Conservation (phyloP, 768 basidiomycete genomes). For the Krasilnikovozyma curviuscula region DNA sequence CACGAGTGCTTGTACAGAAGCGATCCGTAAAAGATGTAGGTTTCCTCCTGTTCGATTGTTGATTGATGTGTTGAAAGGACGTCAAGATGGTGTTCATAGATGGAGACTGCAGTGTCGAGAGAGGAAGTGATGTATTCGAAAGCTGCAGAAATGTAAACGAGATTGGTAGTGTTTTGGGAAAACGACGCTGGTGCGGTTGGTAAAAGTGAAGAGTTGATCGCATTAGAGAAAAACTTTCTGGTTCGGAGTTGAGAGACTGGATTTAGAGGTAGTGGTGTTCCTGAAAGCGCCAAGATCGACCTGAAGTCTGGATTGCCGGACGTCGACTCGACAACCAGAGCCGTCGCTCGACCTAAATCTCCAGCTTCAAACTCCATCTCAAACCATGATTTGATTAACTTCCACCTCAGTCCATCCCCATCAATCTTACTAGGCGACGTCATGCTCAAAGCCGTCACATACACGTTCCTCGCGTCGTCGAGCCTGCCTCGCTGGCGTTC, state of each 20-base stretch:
- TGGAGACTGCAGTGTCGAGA: slow-evolving; percentile 16
- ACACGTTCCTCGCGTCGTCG: slow-evolving; percentile 27
- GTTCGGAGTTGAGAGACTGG: no score
- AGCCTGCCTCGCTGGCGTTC: slow-evolving; percentile 24
- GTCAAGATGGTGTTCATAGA: slow-evolving; percentile 1
- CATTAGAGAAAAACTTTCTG: slow-evolving; percentile 2
- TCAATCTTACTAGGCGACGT: slow-evolving; percentile 1
- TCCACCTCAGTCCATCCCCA: slow-evolving; percentile 10
- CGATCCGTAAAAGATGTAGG: background rate
- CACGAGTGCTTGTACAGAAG: slow-evolving; percentile 2
- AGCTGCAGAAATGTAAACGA: slow-evolving; percentile 16
- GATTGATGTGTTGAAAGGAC: background rate
- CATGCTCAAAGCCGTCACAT: slow-evolving; percentile 22
- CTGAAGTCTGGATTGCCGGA: no score
- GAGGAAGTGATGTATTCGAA: slow-evolving; percentile 16
- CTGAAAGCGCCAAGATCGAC: no score
- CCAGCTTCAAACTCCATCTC: slow-evolving; percentile 27
- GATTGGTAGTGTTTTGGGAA: slow-evolving; percentile 4
- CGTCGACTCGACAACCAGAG: no score
- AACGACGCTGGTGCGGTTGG: slow-evolving; percentile 11
- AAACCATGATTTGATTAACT: slow-evolving; percentile 27
- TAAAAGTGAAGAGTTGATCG: slow-evolving; percentile 3
- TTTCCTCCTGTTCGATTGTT: background rate
- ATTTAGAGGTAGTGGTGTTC: no score
- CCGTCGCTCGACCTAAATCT: slow-evolving; percentile 9